Percentiles rank a stretch among this genome's conserved stretches.
Conservation (phyloP, 306 rosid species). For the Adenanthera pavonina region DNA sequence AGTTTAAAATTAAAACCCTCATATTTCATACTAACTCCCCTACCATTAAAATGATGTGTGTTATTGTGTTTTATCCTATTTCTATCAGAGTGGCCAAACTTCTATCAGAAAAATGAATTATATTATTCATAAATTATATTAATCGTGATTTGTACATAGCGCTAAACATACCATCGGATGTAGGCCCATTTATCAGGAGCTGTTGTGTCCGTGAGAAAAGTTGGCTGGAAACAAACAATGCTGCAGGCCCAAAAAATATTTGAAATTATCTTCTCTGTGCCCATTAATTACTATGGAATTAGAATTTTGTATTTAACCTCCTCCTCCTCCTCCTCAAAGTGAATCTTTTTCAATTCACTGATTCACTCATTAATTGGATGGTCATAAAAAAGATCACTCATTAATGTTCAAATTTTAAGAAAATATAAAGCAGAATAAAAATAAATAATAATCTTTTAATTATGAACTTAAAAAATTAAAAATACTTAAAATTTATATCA, state of each 20-base stretch:
- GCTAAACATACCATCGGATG: neutral
- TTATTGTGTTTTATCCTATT: too few relatives aligned
- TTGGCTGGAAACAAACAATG: slow-evolving; percentile 52
- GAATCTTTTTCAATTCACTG: neutral
- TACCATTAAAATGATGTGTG: too few relatives aligned
- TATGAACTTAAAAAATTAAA: neutral
- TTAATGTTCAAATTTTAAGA: too few relatives aligned
- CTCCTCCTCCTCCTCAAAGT: too few relatives aligned
- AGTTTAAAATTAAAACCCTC: too few relatives aligned
- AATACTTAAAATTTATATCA: neutral
- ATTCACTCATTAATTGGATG: too few relatives aligned
- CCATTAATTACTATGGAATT: neutral
- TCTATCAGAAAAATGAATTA: neutral
- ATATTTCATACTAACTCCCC: too few relatives aligned
- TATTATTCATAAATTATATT: neutral
- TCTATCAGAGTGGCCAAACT: too few relatives aligned
- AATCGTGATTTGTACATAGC: neutral
- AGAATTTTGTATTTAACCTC: too few relatives aligned
- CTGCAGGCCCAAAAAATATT: slow-evolving; percentile 34
- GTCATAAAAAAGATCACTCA: too few relatives aligned
- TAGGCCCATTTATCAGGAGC: slow-evolving; percentile 40
- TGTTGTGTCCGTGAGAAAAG: slow-evolving; percentile 63
- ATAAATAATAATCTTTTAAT: neutral
- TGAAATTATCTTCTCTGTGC: slow-evolving; percentile 27
- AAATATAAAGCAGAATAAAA: too few relatives aligned